Evolutionary conservation across 768 basidiomycete species (phyloP).

Genomic region (Mycena metata): DNA sequence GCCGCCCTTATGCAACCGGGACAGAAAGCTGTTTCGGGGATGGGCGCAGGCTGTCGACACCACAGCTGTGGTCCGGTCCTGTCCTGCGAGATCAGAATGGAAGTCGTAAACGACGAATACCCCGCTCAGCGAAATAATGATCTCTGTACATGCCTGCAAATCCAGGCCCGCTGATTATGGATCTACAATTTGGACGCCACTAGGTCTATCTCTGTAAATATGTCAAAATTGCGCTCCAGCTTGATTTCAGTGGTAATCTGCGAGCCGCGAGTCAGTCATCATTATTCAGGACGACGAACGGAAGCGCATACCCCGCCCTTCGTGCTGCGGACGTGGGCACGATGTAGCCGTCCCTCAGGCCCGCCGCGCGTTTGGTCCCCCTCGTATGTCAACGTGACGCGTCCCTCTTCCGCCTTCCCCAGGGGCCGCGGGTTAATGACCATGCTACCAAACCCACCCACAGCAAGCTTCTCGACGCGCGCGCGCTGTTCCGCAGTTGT

Average conservation of each 20-base stretch:
- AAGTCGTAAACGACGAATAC: too few species aligned
- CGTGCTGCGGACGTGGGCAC: conserved; percentile 62
- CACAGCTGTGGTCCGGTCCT: too few species aligned
- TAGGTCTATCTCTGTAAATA: conserved; percentile 66
- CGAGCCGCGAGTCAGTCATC: conserved; percentile 15
- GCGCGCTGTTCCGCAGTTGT: conserved; percentile 62
- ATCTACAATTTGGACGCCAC: too few species aligned
- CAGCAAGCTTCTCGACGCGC: conserved; percentile 61
- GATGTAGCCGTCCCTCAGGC: conserved; percentile 69
- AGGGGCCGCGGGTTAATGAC: conserved; percentile 66
- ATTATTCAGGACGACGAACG: conserved; percentile 2
- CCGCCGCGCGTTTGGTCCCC: conserved; percentile 80
- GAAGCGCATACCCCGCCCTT: conserved; percentile 63
- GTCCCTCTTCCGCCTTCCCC: conserved; percentile 57
- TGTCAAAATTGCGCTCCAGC: conserved; percentile 74
- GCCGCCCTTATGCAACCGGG: too few species aligned
- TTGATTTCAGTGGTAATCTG: conserved; percentile 66
- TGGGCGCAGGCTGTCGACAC: too few species aligned
- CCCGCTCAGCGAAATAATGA: too few species aligned
- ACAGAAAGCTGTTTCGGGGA: too few species aligned
- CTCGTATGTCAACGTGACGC: conserved; percentile 70
- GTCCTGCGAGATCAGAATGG: too few species aligned
- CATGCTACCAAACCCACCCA: conserved; percentile 71
- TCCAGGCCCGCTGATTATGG: too few species aligned
- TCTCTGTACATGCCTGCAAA: too few species aligned